A percentile compares a stretch with the other conserved stretches of the same genome.
Evolutionary conservation across 805 yeast species (phyloP).

Genomic region (Ogataea siamensis): DNA sequence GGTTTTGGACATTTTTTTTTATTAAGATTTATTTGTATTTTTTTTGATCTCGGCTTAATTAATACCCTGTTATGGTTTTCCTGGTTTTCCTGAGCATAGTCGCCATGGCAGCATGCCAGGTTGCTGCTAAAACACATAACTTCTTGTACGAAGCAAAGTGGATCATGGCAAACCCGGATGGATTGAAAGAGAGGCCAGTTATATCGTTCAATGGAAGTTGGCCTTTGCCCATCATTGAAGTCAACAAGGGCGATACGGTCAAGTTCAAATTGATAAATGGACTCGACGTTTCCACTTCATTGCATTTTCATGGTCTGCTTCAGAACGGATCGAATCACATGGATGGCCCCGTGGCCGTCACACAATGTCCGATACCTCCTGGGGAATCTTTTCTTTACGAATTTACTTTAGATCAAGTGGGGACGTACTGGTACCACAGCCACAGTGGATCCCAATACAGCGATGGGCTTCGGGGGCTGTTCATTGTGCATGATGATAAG

Average conservation of each 20-base stretch:
- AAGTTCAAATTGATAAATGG: slow-evolving; percentile 62
- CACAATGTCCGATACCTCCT: slow-evolving; percentile 77
- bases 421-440: slow-evolving; percentile 84
- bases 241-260: slow-evolving; percentile 61
- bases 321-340: slow-evolving; percentile 58
- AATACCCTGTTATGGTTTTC: slow-evolving; percentile 4
- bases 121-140: slow-evolving; percentile 44
- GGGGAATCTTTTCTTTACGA: slow-evolving; percentile 67
- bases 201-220: slow-evolving; percentile 68
- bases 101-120: slow-evolving; percentile 9
- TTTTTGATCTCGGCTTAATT: background rate
- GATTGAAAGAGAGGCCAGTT: slow-evolving; percentile 50
- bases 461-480: slow-evolving; percentile 72
- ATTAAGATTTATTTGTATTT: background rate
- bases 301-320: slow-evolving; percentile 80
- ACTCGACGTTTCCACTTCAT: slow-evolving; percentile 50
- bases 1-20: background rate
- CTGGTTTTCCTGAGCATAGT: slow-evolving; percentile 4
- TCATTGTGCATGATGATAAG: slow-evolving; percentile 58
- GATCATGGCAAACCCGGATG: slow-evolving; percentile 68
- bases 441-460: slow-evolving; percentile 76
- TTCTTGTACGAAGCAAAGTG: slow-evolving; percentile 58
- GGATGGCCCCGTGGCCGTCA: slow-evolving; percentile 81
- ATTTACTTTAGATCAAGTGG: slow-evolving; percentile 69
- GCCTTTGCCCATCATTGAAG: slow-evolving; percentile 72